Conservation (phyloP, 1,284 basidiomycete genomes). For the Ustilago loliicola region DNA sequence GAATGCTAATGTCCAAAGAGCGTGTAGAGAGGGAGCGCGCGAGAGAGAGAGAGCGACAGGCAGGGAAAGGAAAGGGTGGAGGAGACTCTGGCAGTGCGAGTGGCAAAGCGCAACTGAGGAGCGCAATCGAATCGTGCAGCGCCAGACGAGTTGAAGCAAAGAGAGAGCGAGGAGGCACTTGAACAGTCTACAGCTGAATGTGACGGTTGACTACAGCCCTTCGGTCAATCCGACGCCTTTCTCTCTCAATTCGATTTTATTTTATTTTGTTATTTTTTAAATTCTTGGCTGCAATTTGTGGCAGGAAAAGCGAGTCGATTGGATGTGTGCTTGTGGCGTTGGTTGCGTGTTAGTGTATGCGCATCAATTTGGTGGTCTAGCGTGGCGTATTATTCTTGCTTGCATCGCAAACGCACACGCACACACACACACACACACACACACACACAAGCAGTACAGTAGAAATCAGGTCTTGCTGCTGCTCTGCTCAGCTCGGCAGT, state of each 20-base stretch:
- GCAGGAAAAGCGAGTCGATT: neutral
- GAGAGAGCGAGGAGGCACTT: neutral
- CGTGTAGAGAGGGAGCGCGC: neutral
- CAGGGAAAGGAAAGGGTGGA: neutral
- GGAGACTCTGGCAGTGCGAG: neutral
- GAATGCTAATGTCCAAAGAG: neutral
- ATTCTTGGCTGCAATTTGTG: neutral
- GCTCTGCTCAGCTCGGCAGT: no score
- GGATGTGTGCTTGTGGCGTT: neutral
- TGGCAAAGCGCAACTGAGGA: neutral
- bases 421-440: no score
- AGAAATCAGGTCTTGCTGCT: neutral
- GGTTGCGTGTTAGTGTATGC: no score
- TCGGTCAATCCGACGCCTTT: neutral
- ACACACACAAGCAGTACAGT: neutral
- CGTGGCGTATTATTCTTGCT: no score
- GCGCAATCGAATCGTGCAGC: conserved; percentile 2
- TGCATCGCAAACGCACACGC: no score
- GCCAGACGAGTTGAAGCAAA: conserved; percentile 4
- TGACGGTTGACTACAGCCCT: neutral
- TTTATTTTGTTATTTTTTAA: neutral
- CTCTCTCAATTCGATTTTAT: neutral
- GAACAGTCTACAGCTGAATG: neutral
- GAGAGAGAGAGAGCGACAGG: conserved; percentile 1
- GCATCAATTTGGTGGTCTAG: no score